phyloP scores from a whole-genome alignment of 2,329 filamentous ascomycete species.

The Metarhizium guizhouense region DNA sequence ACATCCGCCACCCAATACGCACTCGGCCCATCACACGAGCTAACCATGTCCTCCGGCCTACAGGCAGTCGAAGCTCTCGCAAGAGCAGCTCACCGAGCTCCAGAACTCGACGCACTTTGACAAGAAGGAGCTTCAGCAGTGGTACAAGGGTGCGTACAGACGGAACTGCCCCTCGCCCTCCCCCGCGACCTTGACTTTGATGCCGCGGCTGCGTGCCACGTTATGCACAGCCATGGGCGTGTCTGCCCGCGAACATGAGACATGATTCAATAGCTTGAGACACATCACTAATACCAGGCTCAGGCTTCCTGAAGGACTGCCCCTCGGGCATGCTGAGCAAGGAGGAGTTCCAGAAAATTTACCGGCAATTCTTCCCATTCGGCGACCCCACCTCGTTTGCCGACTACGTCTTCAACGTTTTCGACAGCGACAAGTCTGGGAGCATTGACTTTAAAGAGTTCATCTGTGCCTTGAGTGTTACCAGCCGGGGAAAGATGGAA shows the following conservation, averaged over 20 bases:
- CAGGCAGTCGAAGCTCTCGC: slow-evolving; percentile 97
- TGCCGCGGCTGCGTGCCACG: background rate
- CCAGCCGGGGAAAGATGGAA: slow-evolving; percentile 96
- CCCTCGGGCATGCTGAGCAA: slow-evolving; percentile 95
- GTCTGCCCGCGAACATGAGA: background rate
- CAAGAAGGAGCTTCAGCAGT: slow-evolving; percentile 99
- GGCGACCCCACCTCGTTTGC: slow-evolving; percentile 95
- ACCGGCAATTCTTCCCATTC: slow-evolving; percentile 98
- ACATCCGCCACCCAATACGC: background rate
- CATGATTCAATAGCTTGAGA: background rate
- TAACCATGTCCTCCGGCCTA: slow-evolving; percentile 11
- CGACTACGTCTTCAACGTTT: slow-evolving; percentile 98
- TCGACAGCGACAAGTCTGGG: slow-evolving; percentile 93
- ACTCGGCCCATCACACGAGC: slow-evolving; percentile 2
- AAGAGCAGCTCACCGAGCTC: slow-evolving; percentile 89
- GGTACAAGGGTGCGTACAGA: slow-evolving; percentile 77
- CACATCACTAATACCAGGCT: slow-evolving; percentile 1
- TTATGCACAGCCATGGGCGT: background rate
- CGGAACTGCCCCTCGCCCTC: background rate
- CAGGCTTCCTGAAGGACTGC: slow-evolving; percentile 97
- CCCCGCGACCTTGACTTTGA: background rate
- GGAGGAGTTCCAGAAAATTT: slow-evolving; percentile 99
- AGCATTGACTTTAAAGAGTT: slow-evolving; percentile 99
- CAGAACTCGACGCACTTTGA: slow-evolving; percentile 98
- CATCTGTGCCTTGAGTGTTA: slow-evolving; percentile 95